Conservation (phyloP, 1,284 basidiomycete genomes). For the Schizophyllum commune region DNA sequence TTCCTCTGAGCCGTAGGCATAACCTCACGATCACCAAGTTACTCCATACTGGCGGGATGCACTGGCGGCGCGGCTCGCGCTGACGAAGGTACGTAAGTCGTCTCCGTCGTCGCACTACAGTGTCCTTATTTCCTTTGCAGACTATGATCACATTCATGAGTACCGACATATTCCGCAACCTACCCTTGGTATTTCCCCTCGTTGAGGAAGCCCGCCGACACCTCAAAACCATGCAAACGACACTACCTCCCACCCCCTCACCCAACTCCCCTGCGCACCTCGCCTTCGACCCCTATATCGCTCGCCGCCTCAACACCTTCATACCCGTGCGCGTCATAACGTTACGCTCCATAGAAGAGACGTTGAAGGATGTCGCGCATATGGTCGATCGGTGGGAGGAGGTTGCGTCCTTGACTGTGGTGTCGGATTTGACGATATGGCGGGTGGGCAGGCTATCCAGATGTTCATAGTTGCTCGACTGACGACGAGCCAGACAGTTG, state of each 20-base stretch:
- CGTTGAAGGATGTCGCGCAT: constrained; percentile 43
- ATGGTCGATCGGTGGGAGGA: constrained; percentile 56
- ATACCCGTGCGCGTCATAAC: constrained; percentile 64
- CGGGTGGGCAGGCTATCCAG: constrained; percentile 39
- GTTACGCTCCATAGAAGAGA: constrained; percentile 40
- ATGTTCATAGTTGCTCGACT: neutral
- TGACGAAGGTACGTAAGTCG: constrained; percentile 44
- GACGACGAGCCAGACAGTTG: constrained; percentile 33
- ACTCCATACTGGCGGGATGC: constrained; percentile 37
- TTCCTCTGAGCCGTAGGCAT: neutral
- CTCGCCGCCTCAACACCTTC: constrained; percentile 61
- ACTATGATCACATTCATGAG: constrained; percentile 45
- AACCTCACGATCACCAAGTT: constrained; percentile 21
- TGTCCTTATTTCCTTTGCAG: constrained; percentile 19
- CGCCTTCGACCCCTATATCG: constrained; percentile 66
- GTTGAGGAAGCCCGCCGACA: constrained; percentile 33
- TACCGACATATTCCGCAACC: constrained; percentile 27
- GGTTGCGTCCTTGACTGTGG: constrained; percentile 35
- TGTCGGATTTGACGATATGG: constrained; percentile 47
- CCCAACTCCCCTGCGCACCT: constrained; percentile 41
- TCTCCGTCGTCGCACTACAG: neutral
- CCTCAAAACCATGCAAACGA: constrained; percentile 32
- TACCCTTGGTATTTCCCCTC: constrained; percentile 28
- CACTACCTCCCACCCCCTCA: constrained; percentile 27
- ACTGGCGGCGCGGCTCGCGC: constrained; percentile 42